Evolutionary conservation across 1,284 basidiomycete species (phyloP), one percentile per base, ranked within the genome.

Genomic region (Trametes versicolor): DNA sequence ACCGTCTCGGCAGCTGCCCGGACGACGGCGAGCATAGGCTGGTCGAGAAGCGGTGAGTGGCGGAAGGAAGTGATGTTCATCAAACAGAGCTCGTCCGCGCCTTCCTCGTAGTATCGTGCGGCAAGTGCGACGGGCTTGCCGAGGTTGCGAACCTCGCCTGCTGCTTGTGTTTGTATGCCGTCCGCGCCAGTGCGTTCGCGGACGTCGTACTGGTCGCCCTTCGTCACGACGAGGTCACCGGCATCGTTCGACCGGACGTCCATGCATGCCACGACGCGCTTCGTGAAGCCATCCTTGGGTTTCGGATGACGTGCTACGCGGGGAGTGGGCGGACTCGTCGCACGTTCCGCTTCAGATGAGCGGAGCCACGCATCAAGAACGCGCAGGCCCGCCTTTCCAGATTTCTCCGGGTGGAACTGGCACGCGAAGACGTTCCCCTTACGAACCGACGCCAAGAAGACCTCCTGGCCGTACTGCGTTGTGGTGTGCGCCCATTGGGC

Each of bases 31-130:
- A 99, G 88, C 98, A 99, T 99, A 0, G 98, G 98, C 79, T 99
- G 98, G 79, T 99, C 98, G 60, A 86, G 90, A 48, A 99, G 85
- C 0, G 98, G 96, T 8, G 95, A 98, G 70, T 94, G 92, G 66
- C 98, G 94, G 89, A 99, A 99, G 61, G 97, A 98, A 9, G 98
- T 99, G 83, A 99, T 99, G 81, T 99, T 99, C 76, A 99, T 90
- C 72, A 99, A 91, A 74, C 95, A 97, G 55, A 99, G 85, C 80
- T 99, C 98, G 80, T 99, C 98, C 52, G 98, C 98, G 37, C 97
- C 97, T 53, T 91, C 88, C 19, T 83, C 79, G 80, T 93, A 99
- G 81, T 99, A 99, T 66, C 89, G 87, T 55, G 86, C 86, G 2
- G 97, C 93, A 58, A 99, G 89, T 43, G 95, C 90, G 73, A 99